Evolutionary conservation across 2,329 filamentous ascomycete genomes (phyloP), one percentile per base, ranked within the genome.

Genomic region (Talaromyces sp.): DNA sequence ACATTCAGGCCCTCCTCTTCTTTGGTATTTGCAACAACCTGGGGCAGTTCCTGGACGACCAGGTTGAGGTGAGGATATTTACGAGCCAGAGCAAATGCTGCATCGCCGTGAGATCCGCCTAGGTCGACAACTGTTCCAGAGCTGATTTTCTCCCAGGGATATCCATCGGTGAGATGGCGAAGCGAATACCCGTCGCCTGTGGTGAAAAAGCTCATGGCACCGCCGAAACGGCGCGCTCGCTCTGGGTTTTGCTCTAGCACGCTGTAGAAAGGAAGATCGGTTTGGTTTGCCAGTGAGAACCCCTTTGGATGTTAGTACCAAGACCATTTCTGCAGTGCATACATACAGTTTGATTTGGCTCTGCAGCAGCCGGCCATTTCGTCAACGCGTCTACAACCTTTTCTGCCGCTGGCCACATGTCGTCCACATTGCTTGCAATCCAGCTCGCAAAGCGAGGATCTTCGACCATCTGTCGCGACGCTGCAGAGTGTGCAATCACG

Each of bases 21-120:
- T 30, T 51, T 62, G 28, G 56, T 40, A 36, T 56, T 62, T n/a
- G 34, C 60, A 9, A 62, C 60, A 9, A 62, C 56, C 23, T 58
- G 56, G 1, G 60, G 60, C 34, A 62, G 56, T 10, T 62, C 60
- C 18, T 62, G 60, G 28, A 62, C 56, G 9, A 62, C 56, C 6
- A 62, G 28, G 16, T 55, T 57, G 7, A 62, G 18, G 16, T 23
- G 12, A 4, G 33, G 59, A 47, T 57, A 57, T 28, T 52, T 57
- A 10, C 33, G 54, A 51, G 59, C 53, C 4, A 61, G 18, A 31
- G 59, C 59, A 30, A 61, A 61, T n/a, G 59, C 59, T 44, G 34
- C 54, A 52, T 57, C 59, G 33, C 59, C 59, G 31, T 57, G 59
- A 27, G 59, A 61, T 36, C 59, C 59, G 2, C 59, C 59, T 14